Base-by-base conservation (phyloP, 2,329 filamentous ascomycete genomes). In the Gyromitra esculenta region DNA sequence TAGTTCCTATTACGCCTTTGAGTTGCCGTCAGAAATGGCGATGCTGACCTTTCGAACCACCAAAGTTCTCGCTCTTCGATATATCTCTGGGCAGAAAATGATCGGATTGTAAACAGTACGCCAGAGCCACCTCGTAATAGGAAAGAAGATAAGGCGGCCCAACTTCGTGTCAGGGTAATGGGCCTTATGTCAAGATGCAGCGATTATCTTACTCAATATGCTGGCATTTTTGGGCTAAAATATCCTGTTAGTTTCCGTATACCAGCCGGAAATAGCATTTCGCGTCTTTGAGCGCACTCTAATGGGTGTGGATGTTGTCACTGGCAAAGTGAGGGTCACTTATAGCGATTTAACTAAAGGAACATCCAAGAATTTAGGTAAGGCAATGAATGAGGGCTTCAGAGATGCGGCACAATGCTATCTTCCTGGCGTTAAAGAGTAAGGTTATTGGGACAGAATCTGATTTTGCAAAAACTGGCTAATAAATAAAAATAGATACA, bases 61-160 rank as follows among this genome's bases (percentile, higher is more conserved):
- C 25, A n/a, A 31, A 68, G 87, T 0, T 88, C 88, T 0, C 86
- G 86, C 31, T 89, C 89, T 76, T 85, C 86, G 15, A 82, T 84
- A 8, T 88, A 88, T 80, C 87, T 90, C 79, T 83, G 88, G 74
- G 82, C 85, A n/a, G 87, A 89, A 80, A 90, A 90, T 77, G 84
- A 85, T 13, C 82, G 82, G 21, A 89, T 90, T 73, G 81, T 81
- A 8, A 78, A 78, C 54, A 77, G 79, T 18, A 76, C 77, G 9
- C 60, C 73, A 15, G 60, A 67, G 25, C 77, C 79, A 25, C 13
- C 60, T 9, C 62, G 41, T 15, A 37, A 43, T 35, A 43, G 52
- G 11, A 37, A n/a, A 37, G 11, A 1, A 6, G 39, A 68, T 8
- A 54, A 60, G 25, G 52, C 52, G 0, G 79, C 78, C 9, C 76